phyloP scores from a whole-genome alignment of 2,329 filamentous ascomycete species.

The Parastagonospora nodorum region DNA sequence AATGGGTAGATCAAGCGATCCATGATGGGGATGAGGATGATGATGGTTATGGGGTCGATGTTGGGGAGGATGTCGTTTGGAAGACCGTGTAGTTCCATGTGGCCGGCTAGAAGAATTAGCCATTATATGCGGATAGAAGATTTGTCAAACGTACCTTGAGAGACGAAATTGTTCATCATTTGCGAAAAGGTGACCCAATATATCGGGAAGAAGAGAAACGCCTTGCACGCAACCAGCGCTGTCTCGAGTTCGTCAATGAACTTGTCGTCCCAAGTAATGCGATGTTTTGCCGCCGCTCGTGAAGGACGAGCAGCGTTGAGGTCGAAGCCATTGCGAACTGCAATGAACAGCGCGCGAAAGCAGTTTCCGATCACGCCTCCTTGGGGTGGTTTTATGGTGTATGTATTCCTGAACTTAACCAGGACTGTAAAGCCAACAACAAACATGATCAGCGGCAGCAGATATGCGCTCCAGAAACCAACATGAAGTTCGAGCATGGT shows the following conservation, averaged over 20 bases:
- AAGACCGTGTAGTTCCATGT: constrained; percentile 53
- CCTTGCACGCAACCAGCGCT: constrained; percentile 68
- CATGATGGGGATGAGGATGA: constrained; percentile 54
- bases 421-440: constrained; percentile 63
- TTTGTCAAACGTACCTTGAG: constrained; percentile 41
- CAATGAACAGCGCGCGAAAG: constrained; percentile 66
- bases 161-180: constrained; percentile 56
- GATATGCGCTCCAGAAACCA: constrained; percentile 72
- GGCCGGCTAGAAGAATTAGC: constrained; percentile 39
- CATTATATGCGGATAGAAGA: not conserved
- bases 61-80: constrained; percentile 57
- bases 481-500: constrained; percentile 71
- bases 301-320: constrained; percentile 65
- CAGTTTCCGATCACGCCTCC: constrained; percentile 45
- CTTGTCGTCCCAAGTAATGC: constrained; percentile 66
- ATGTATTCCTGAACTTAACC: constrained; percentile 38
- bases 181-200: constrained; percentile 54
- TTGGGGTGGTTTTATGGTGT: constrained; percentile 45
- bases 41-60: constrained; percentile 53
- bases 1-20: constrained; percentile 54
- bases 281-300: constrained; percentile 39
- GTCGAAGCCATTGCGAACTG: constrained; percentile 57
- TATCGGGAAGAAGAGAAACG: constrained; percentile 61
- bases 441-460: constrained; percentile 69
- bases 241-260: constrained; percentile 76